phyloP scores from a whole-genome alignment of 1,284 basidiomycete genomes.

The Apiotrichum sp. region DNA sequence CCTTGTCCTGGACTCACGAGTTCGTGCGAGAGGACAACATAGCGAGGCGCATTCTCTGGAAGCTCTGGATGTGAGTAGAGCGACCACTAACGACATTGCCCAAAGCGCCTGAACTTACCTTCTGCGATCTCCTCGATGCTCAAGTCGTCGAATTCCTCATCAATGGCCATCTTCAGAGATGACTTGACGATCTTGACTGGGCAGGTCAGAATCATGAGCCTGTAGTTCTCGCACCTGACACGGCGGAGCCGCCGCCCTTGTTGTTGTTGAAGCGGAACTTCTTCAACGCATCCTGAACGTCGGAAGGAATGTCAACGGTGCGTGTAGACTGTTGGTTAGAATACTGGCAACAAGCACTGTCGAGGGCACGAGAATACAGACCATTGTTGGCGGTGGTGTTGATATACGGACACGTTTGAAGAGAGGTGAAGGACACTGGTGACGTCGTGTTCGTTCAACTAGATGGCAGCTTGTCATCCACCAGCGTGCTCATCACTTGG shows the following conservation, averaged over 20 bases:
- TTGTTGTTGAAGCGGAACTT: slow-evolving; percentile 75
- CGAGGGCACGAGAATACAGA: too few species aligned
- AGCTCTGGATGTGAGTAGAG: slow-evolving; percentile 56
- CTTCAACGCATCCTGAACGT: slow-evolving; percentile 65
- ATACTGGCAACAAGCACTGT: too few species aligned
- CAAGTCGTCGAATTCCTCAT: slow-evolving; percentile 70
- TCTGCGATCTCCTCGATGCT: slow-evolving; percentile 75
- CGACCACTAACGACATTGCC: background rate
- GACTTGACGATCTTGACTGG: slow-evolving; percentile 77
- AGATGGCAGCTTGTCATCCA: too few species aligned
- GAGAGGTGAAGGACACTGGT: too few species aligned
- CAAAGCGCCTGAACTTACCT: slow-evolving; percentile 50
- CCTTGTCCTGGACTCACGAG: slow-evolving; percentile 45
- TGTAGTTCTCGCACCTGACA: slow-evolving; percentile 51
- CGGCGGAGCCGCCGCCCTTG: slow-evolving; percentile 61
- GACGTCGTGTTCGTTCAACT: too few species aligned
- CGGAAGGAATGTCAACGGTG: slow-evolving; percentile 75
- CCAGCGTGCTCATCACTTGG: too few species aligned
- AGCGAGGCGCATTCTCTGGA: slow-evolving; percentile 82
- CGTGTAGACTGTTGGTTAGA: slow-evolving; percentile 50
- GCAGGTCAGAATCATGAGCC: background rate
- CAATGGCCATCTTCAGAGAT: slow-evolving; percentile 70
- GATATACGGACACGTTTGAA: too few species aligned
- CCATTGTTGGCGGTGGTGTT: too few species aligned
- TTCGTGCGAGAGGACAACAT: slow-evolving; percentile 76